Conservation (phyloP, 148 eudicot species). For the Diospyros lotus region DNA sequence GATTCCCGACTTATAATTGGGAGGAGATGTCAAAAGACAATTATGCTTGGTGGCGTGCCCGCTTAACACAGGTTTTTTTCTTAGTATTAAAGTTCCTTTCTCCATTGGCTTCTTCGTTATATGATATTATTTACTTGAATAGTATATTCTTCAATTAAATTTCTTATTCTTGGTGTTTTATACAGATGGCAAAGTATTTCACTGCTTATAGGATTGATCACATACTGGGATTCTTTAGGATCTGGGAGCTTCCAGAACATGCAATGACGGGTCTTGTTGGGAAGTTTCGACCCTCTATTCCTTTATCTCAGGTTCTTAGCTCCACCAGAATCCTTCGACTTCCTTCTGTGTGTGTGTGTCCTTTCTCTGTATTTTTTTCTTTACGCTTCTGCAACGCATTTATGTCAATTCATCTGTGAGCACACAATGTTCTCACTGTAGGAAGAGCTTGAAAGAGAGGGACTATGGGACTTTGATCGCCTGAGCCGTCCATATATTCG, state of each 20-base stretch:
- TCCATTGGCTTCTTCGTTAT: background rate
- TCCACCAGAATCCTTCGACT: background rate
- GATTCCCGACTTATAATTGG: slow-evolving; percentile 97
- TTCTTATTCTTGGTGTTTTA: slow-evolving; percentile 3
- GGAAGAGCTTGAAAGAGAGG: slow-evolving; percentile 98
- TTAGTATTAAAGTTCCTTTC: background rate
- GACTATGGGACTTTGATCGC: slow-evolving; percentile 91
- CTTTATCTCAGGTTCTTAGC: slow-evolving; percentile 68
- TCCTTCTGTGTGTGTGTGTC: background rate
- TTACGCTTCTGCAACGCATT: background rate
- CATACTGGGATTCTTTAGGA: slow-evolving; percentile 94
- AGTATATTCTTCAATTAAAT: background rate
- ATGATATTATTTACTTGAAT: background rate
- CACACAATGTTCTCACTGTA: slow-evolving; percentile 25
- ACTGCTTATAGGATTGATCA: slow-evolving; percentile 97
- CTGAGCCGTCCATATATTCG: slow-evolving; percentile 78
- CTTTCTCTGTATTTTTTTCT: background rate
- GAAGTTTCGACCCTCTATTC: slow-evolving; percentile 91
- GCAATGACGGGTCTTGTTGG: slow-evolving; percentile 93
- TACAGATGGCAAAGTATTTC: slow-evolving; percentile 91
- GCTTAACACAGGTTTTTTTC: slow-evolving; percentile 76
- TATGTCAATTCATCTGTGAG: slow-evolving; percentile 6
- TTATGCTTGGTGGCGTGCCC: slow-evolving; percentile 98
- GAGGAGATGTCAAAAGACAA: slow-evolving; percentile 99
- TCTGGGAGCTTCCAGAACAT: slow-evolving; percentile 98